Evolutionary conservation across 2,329 filamentous ascomycete genomes (phyloP), one percentile per base, ranked within the genome.

Genomic region (Fusarium tanahbumbuense): DNA sequence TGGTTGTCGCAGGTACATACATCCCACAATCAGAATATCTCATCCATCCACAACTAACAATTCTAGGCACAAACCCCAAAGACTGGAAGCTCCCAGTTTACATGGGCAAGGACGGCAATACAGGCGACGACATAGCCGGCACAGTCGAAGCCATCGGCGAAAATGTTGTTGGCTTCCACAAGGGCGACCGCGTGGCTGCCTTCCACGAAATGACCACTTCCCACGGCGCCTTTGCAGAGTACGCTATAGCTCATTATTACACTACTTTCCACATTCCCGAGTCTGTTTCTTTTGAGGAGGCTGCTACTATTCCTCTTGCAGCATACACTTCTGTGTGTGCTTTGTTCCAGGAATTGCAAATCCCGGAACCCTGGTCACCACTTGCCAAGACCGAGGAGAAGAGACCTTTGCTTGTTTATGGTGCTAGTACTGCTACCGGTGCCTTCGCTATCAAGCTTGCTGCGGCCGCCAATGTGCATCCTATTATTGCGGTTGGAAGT

Each of bases 181-280:
- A 59, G 10, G 84, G 83, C 18, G 83, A 86, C 60, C 79, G 84
- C 30, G 84, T 86, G 25, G 82, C 81, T 1, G 83, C 82, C 1
- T 85, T 84, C 54, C 84, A 86, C 58, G 79, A 87, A 66, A 89
- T 90, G 83, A 70, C 77, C 45, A 78, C 79, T 1, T 80, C 83
- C 0, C 75, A 82, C 37, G 89, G 89, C 4, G 83, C 81, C 10
- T 91, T 85, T 64, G 89, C 88, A 6, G 88, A 91, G 73, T 91
- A 90, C 68, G 86, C 87, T 5, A 77, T 90, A 13, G 84, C 85
- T 0, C 85, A 81, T 77, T 81, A 83, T 34, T 81, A 86, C 70
- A 87, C 87, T 0, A 89, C 87, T 0, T 89, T 89, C 73, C 85
- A 84, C 68, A 78, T 89, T 20, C 85, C 87, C 0, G 65, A 53